Evolutionary conservation across 768 basidiomycete genomes (phyloP).

Genomic region (Suillus hirtellus): DNA sequence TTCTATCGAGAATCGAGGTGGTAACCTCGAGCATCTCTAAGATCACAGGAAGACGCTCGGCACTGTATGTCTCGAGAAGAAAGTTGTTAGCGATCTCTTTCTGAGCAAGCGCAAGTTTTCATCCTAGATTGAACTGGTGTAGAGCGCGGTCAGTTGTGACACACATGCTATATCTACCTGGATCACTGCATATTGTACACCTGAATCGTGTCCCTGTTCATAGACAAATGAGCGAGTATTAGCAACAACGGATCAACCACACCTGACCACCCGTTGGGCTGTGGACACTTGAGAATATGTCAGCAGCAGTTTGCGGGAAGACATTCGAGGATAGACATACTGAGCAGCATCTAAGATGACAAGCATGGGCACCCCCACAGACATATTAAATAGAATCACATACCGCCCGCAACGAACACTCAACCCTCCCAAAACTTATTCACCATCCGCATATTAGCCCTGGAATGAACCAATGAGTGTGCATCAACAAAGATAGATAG

Average conservation of each 20-base stretch:
- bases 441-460: constrained; percentile 19
- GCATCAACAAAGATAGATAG: background rate
- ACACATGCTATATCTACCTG: constrained; percentile 14
- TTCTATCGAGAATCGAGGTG: too few relatives aligned
- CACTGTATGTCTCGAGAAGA: too few relatives aligned
- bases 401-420: too few relatives aligned
- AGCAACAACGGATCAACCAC: background rate
- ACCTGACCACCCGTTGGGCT: constrained; percentile 22
- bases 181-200: constrained; percentile 27
- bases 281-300: constrained; percentile 17
- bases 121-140: too few relatives aligned
- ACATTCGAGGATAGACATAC: background rate
- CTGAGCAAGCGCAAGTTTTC: too few relatives aligned
- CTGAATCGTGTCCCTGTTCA: constrained; percentile 20
- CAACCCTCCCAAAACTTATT: too few relatives aligned
- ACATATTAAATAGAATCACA: too few relatives aligned
- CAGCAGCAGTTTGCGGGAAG: background rate
- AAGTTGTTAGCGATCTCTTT: too few relatives aligned
- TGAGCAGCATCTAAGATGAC: constrained; percentile 21
- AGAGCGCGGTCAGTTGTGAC: too few relatives aligned
- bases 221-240: background rate
- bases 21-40: too few relatives aligned
- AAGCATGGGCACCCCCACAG: too few relatives aligned
- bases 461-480: background rate
- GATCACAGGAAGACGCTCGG: too few relatives aligned